Base-by-base conservation (phyloP, 1,284 basidiomycete genomes). In the Takashimella koratensis region DNA sequence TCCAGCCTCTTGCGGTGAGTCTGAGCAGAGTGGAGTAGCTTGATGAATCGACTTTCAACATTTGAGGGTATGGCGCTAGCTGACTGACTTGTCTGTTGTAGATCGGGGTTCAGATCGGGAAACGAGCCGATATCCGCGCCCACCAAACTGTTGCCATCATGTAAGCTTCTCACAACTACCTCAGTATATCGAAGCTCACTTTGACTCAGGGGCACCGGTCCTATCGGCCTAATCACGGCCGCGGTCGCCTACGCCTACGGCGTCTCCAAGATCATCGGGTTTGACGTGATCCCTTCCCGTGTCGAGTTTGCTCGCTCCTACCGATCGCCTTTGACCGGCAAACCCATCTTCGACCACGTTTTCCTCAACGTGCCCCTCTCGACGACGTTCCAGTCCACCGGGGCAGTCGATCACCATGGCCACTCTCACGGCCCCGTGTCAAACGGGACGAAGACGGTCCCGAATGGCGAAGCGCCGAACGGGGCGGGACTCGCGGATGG, bases 1-100 rank as follows among this genome's bases (percentile, higher is more conserved):
- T 97, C 78, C 95, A 98, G 76, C 95, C 95, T 12, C 82, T 97
- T 27, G 85, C 92, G 10, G 95, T 97, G 43, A 56, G 65, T 56
- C n/a, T 36, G 30, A 36, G 21, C 44, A n/a, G n/a, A n/a, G n/a
- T n/a, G n/a, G n/a, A n/a, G n/a, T n/a, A n/a, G n/a, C n/a, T n/a
- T n/a, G n/a, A n/a, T n/a, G n/a, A n/a, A n/a, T n/a, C n/a, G n/a
- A n/a, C n/a, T n/a, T n/a, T n/a, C n/a, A n/a, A n/a, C n/a, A n/a
- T n/a, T n/a, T n/a, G n/a, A n/a, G n/a, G n/a, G n/a, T n/a, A n/a
- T n/a, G n/a, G n/a, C n/a, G n/a, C n/a, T n/a, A n/a, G n/a, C n/a
- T n/a, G 30, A 16, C 30, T 36, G 30, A 36, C 30, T 21, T 26
- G 6, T 20, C 19, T 22, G 10, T 39, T 36, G 11, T 40, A 68